Base-by-base conservation (phyloP, 2,329 filamentous ascomycete species). In the Trichoderma harzianum region DNA sequence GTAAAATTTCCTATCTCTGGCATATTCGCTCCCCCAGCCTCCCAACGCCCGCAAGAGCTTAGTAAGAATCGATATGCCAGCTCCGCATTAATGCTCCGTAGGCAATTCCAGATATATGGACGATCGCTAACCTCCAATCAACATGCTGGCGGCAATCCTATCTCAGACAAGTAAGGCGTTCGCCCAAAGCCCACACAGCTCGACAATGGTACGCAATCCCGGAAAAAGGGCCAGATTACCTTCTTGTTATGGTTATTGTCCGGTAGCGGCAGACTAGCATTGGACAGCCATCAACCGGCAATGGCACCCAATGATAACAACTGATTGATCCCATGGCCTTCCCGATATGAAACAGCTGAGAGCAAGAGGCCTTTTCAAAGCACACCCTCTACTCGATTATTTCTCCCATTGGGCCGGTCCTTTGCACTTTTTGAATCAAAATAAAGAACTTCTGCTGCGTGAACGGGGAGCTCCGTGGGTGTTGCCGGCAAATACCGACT, bases 161-260 rank as follows among this genome's bases (percentile, higher is more conserved):
- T 30, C 57, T 53, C 16, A 34, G 66, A 51, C 36, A 32, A 69
- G 66, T 61, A 34, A 69, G 26, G 66, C 66, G 55, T 34, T 30
- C 18, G 39, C 28, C 47, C 36, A 60, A 26, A 34, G 39, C 57
- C 55, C 66, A 57, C 66, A 60, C 66, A 60, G 55, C 55, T 61
- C 18, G 36, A 47, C 28, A 69, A 69, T 67, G 53, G 53, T 26
- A 60, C 65, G 55, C 65, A 55, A 69, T 51, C 53, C 36, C 66
- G n/a, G 57, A 5, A 61, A n/a, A 28, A 61, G 36, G 10, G 26
- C 66, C 55, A 51, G 55, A 61, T 61, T 69, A 69, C 67, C 67
- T 69, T 69, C 67, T 69, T 3, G 39, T 61, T 69, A 69, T 69
- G 67, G 67, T 69, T 69, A 69, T 53, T 51, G 67, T 24, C 67